Base-by-base conservation (phyloP, 768 basidiomycete species). In the Melanogaster broomeanus region DNA sequence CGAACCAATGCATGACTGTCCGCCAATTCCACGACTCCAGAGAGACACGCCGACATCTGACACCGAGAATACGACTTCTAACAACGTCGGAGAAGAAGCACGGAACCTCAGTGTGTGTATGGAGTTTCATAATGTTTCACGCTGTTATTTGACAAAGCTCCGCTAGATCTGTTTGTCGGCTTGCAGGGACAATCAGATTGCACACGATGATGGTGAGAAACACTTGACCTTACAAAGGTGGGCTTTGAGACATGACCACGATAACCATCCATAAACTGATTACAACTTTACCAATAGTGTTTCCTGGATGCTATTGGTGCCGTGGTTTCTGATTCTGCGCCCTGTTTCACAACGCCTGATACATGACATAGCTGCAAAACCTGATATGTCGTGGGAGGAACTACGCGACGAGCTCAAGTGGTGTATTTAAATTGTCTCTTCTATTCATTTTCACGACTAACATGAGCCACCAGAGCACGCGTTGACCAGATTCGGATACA, bases 81-180 rank as follows among this genome's bases (percentile, higher is more conserved):
- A 18, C 18, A 28, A 60, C 3, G 45, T 60, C 4, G 58, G 51
- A 8, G 55, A n/a, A n/a, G n/a, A 60, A 12, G 10, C 16, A 15
- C 38, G 41, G 30, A 39, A 39, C 28, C 55, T 61, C 13, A 47
- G 51, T 31, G 65, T 67, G 37, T 4, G 58, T 13, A 42, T 4
- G 16, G 0, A 3, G 19, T 19, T n/a, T 16, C 13, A 46, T 38
- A 13, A 4, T 25, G 3, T 37, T 27, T 16, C 19, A 2, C 2
- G 4, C 2, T 12, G 11, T 21, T 3, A 33, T 28, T 19, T 19
- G 2, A 52, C 15, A 2, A 42, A 31, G 1, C 16, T 11, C 12
- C 4, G 0, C 12, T 15, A 67, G 64, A 59, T 69, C 10, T 69
- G 57, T 34, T 30, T 69, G 21, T 64, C 64, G 0, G 62, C 66